Evolutionary conservation across 345 rosid species (phyloP).

Genomic region (Acer negundo): DNA sequence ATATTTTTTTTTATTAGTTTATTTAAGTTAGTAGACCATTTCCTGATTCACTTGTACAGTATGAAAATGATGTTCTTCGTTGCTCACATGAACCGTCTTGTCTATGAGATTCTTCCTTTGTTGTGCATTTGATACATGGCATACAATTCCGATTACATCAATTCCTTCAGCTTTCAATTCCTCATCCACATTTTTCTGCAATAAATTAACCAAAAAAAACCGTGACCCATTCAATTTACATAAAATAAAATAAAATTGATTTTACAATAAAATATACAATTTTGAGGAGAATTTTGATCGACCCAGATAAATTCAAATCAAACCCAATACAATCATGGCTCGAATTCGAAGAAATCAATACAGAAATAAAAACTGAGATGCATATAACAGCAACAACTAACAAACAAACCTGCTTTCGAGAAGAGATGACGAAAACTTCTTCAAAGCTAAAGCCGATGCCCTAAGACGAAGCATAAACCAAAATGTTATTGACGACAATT

Average conservation of each 20-base stretch:
- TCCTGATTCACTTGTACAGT: neutral
- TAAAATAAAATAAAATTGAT: no score
- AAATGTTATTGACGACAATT: no score
- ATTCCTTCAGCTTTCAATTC: constrained; percentile 74
- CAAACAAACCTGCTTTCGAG: constrained; percentile 62
- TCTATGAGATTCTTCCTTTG: constrained; percentile 75
- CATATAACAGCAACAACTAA: neutral
- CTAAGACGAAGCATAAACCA: constrained; percentile 67
- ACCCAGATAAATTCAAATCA: no score
- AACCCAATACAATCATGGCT: no score
- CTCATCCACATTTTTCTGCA: constrained; percentile 79
- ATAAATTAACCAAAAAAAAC: no score
- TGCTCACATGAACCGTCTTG: constrained; percentile 65
- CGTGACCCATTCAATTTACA: no score
- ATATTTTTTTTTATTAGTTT: neutral
- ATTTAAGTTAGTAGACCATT: neutral
- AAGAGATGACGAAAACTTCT: constrained; percentile 71
- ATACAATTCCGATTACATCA: constrained; percentile 73
- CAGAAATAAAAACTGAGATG: neutral
- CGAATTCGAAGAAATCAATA: neutral
- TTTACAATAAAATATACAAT: no score
- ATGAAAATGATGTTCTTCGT: neutral
- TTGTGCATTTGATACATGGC: constrained; percentile 75
- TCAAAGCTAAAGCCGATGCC: constrained; percentile 86
- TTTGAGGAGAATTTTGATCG: no score